Base-by-base conservation (phyloP, 1,139 yeast species). In the Pichia sp. region DNA sequence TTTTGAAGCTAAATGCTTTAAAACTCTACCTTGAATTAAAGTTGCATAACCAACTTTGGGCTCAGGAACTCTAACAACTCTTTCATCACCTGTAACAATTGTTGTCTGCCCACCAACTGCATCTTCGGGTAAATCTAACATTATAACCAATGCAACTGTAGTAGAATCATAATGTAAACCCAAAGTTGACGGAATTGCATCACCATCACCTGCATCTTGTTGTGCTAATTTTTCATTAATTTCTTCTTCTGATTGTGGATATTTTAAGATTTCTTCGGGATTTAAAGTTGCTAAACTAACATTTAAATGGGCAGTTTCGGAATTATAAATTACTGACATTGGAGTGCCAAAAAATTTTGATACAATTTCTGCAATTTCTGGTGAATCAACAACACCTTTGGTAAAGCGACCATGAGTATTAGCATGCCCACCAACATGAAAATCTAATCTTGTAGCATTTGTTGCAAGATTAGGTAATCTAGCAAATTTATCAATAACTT, bases 21-120 rank as follows among this genome's bases (percentile, higher is more conserved):
- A 51, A 11, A 68, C 67, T 53, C 69, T 58, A 11, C 71, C 72
- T 56, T 68, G 71, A 39, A 68, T 57, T 34, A 68, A 49, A 9
- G 70, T 60, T 11, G 67, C 70, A 50, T 62, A 63, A 7, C 72
- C 72, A 28, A 58, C 50, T 46, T 61, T 64, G n/a, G 72, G 72
- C 40, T 66, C 70, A 10, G 66, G 66, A 40, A 67, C 66, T 33
- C 63, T 56, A 47, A 61, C 52, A 38, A 63, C 54, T 30, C 57
- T 55, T 45, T 66, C 70, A 49, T 63, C 59, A 32, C 72, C 72
- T 31, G 66, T 61, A 49, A 60, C 56, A 32, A 68, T 55, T 10
- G 67, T 69, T 2, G 72, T 67, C 48, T 66, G 67, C n/a, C 71
- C 71, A n/a, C 71, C 71, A 42, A 63, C 55, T 55, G 68, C 68